Evolutionary conservation across 306 rosid genomes (phyloP).

Genomic region (Glycine latifolia): DNA sequence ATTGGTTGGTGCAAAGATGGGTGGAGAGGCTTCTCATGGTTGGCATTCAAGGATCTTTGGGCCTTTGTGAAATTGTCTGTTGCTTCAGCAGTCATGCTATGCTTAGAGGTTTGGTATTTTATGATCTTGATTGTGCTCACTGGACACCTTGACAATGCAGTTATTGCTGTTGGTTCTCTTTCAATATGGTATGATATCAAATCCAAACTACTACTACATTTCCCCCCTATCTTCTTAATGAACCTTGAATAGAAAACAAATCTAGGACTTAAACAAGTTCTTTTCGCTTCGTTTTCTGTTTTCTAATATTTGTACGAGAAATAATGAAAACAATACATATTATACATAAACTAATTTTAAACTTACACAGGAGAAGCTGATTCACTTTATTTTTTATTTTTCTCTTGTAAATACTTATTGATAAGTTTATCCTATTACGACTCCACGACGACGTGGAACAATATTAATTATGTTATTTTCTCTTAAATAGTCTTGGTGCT

Average conservation of each 20-base stretch:
- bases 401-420: too few species aligned
- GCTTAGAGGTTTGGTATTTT: constrained; percentile 95
- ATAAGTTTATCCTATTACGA: too few species aligned
- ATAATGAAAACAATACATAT: too few species aligned
- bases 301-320: not conserved
- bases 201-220: too few species aligned
- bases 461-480: too few species aligned
- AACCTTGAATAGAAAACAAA: not conserved
- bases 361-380: too few species aligned
- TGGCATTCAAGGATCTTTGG: constrained; percentile 91
- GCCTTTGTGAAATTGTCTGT: constrained; percentile 75
- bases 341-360: too few species aligned
- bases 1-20: constrained; percentile 82
- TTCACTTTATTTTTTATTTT: too few species aligned
- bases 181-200: constrained; percentile 73
- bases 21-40: constrained; percentile 90
- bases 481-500: not conserved
- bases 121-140: constrained; percentile 97
- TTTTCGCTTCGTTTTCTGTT: not conserved
- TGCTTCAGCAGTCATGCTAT: constrained; percentile 96
- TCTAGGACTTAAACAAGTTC: not conserved
- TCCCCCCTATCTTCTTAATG: too few species aligned
- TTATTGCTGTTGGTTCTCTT: constrained; percentile 95
- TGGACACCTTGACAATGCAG: constrained; percentile 88
- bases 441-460: too few species aligned